Percentiles rank a stretch among this genome's conserved stretches.
Conservation (phyloP, 352 stramenopile genomes). For the Phytophthora multivora region DNA sequence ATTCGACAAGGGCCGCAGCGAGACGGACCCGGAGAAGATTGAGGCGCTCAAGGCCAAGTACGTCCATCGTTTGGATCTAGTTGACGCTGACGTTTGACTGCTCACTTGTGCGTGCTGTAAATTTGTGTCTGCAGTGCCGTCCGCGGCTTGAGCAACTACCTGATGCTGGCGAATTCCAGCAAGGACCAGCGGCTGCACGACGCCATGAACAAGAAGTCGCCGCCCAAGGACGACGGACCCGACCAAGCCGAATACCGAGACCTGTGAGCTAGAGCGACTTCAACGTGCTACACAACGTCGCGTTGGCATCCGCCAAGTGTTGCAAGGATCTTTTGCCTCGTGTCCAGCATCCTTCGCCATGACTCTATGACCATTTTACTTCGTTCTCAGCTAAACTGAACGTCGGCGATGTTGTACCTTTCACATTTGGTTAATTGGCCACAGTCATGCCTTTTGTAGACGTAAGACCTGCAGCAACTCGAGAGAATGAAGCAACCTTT, state of each 20-base stretch:
- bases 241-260: constrained; percentile 82
- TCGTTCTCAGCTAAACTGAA: too few relatives aligned
- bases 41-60: constrained; percentile 86
- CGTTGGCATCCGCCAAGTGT: neutral
- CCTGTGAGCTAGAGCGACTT: constrained; percentile 44
- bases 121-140: constrained; percentile 55
- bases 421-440: too few relatives aligned
- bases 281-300: neutral
- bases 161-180: constrained; percentile 88
- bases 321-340: neutral
- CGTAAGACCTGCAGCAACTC: too few relatives aligned
- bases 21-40: constrained; percentile 85
- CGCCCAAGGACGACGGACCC: constrained; percentile 42
- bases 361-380: too few relatives aligned
- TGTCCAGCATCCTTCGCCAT: too few relatives aligned
- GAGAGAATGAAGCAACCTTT: too few relatives aligned
- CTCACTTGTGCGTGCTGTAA: too few relatives aligned
- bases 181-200: constrained; percentile 88
- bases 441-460: too few relatives aligned
- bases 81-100: constrained; percentile 6
- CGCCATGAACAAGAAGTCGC: constrained; percentile 71
- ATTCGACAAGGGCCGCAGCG: constrained; percentile 77
- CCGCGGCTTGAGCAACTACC: constrained; percentile 86
- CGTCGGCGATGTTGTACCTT: too few relatives aligned
- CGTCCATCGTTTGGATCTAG: constrained; percentile 15